Percentiles rank a stretch among this genome's conserved stretches.
These are phyloP conservation scores for Sideroxylon spinosum DNA, from an alignment of 179 eudicot species.

Conservation along the genomic window DNA sequence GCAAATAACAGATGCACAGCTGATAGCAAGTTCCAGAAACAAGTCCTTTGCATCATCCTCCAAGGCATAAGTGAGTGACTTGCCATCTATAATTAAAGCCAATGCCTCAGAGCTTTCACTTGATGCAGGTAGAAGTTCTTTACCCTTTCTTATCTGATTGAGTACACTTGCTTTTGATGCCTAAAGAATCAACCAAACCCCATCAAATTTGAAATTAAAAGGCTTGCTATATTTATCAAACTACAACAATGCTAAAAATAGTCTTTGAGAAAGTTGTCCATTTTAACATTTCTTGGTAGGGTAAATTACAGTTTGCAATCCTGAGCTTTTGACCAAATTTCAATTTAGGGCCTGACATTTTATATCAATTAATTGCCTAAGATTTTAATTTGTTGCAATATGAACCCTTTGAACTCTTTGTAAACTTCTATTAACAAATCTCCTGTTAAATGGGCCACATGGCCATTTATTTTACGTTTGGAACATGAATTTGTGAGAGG, in stretches of 20 bases:
- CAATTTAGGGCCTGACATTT: no score
- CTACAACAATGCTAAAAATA: neutral
- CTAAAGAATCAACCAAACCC: slow-evolving; percentile 22
- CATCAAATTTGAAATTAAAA: neutral
- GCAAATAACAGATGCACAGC: slow-evolving; percentile 68
- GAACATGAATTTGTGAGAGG: no score
- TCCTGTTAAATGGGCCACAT: no score
- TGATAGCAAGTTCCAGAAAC: slow-evolving; percentile 58
- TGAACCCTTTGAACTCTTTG: no score
- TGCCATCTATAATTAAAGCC: slow-evolving; percentile 81
- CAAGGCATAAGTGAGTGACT: slow-evolving; percentile 53
- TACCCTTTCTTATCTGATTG: slow-evolving; percentile 34
- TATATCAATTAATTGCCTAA: no score
- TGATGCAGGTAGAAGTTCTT: slow-evolving; percentile 30
- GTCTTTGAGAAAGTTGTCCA: neutral
- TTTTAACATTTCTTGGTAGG: no score
- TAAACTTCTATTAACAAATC: no score
- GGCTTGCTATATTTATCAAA: neutral
- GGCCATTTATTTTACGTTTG: no score
- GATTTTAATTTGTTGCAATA: no score
- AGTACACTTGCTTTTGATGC: slow-evolving; percentile 28
- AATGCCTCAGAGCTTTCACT: slow-evolving; percentile 40
- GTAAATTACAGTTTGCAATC: no score
- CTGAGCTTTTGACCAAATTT: no score
- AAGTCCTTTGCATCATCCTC: slow-evolving; percentile 56